Percentiles rank a stretch among this genome's conserved stretches.
These are phyloP conservation scores for Coemansia sp. DNA, from an alignment of 192 early-diverging fungal genomes.

Conservation along the genomic window DNA sequence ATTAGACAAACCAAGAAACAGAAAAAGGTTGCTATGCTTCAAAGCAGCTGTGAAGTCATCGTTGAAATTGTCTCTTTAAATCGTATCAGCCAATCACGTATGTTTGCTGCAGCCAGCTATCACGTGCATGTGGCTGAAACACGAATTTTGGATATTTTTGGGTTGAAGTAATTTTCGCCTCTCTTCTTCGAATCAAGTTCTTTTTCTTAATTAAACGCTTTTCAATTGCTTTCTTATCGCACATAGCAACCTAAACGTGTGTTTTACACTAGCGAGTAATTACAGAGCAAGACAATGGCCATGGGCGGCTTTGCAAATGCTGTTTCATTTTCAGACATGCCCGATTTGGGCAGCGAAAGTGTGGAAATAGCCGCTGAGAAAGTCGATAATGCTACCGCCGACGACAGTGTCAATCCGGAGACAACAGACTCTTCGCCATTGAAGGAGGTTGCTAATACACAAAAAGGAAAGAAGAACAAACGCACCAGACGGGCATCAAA, in stretches of 20 bases:
- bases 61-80: not conserved
- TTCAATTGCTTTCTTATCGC: not conserved
- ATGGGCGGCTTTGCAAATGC: slow-evolving; percentile 5
- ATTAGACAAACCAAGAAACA: not conserved
- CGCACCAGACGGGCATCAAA: slow-evolving; percentile 3
- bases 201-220: not conserved
- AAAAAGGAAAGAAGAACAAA: not conserved
- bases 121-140: slow-evolving; percentile 3
- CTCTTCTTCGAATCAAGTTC: not conserved
- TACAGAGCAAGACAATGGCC: slow-evolving; percentile 6
- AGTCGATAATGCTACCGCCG: not conserved
- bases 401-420: not conserved
- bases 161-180: not conserved
- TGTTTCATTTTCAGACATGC: not conserved
- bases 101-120: not conserved
- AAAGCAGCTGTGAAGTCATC: not conserved
- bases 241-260: not conserved
- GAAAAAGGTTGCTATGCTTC: not conserved
- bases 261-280: not conserved
- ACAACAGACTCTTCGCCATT: not conserved
- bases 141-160: not conserved
- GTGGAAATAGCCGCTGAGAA: not conserved
- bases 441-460: slow-evolving; percentile 8
- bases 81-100: not conserved
- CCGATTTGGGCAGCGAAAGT: not conserved